Percentiles rank a stretch among this genome's conserved stretches.
These are phyloP conservation scores for Naganishia vaughanmartiniae DNA, from an alignment of 768 basidiomycete genomes.

Conservation along the genomic window DNA sequence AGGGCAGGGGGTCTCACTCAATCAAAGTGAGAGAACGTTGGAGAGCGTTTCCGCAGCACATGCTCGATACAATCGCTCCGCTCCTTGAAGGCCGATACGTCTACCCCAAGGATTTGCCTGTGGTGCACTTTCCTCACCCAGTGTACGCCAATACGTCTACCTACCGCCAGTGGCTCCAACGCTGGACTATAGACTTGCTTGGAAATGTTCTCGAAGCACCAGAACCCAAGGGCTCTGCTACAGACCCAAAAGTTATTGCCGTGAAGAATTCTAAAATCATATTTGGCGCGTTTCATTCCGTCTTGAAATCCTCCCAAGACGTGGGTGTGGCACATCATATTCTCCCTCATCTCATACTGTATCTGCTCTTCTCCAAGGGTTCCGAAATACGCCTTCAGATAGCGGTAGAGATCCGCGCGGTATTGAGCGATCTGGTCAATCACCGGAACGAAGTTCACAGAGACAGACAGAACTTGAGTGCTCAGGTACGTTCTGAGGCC, in stretches of 20 bases:
- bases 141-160: constrained; percentile 74
- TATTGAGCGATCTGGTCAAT: constrained; percentile 82
- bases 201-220: constrained; percentile 49
- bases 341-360: constrained; percentile 85
- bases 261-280: constrained; percentile 60
- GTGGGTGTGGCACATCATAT: constrained; percentile 89
- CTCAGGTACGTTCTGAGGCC: constrained; percentile 65
- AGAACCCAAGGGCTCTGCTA: constrained; percentile 54
- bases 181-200: constrained; percentile 81
- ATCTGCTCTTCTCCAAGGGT: constrained; percentile 67
- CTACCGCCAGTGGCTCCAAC: constrained; percentile 93
- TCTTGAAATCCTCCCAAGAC: constrained; percentile 74
- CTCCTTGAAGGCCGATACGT: constrained; percentile 60
- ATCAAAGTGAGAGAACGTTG: constrained; percentile 69
- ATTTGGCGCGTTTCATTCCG: constrained; percentile 74
- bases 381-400: constrained; percentile 63
- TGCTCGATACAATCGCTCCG: constrained; percentile 80
- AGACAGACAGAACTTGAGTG: constrained; percentile 84
- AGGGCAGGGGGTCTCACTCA: constrained; percentile 62
- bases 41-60: constrained; percentile 68
- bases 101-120: constrained; percentile 55
- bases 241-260: constrained; percentile 37
- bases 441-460: constrained; percentile 60
- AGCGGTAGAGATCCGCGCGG: constrained; percentile 69
- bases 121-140: constrained; percentile 59